phyloP scores from a whole-genome alignment of 768 basidiomycete species.

The Leccinum broughii region DNA sequence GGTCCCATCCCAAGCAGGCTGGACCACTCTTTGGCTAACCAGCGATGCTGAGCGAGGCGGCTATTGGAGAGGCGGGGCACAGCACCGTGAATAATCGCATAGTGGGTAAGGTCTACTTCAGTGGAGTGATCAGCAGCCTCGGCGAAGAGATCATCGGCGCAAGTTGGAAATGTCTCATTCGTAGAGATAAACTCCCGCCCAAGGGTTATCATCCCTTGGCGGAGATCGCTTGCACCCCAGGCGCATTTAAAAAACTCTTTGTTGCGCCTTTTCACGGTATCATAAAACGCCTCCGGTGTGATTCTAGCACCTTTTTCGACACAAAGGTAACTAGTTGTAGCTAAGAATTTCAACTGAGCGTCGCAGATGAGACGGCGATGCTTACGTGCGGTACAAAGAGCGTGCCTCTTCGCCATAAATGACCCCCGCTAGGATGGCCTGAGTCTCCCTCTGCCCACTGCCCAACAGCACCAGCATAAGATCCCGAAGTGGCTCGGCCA shows the following conservation, averaged over 20 bases:
- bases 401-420: neutral
- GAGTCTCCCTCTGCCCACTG: conserved; percentile 5
- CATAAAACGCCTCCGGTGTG: neutral
- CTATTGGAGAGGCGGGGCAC: neutral
- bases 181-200: conserved; percentile 10
- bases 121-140: conserved; percentile 13
- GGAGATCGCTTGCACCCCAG: conserved; percentile 9
- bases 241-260: neutral
- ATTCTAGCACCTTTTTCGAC: neutral
- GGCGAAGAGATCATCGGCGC: conserved; percentile 6
- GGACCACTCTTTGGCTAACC: conserved; percentile 10
- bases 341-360: neutral
- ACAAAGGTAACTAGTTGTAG: neutral
- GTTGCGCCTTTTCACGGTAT: neutral
- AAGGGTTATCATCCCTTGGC: conserved; percentile 8
- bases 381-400: neutral
- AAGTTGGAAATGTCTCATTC: conserved; percentile 5
- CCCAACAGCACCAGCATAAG: neutral
- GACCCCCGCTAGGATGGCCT: conserved; percentile 6
- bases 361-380: neutral
- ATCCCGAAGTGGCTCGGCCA: neutral
- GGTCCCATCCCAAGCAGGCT: neutral
- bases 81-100: neutral
- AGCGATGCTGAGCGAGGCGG: neutral
- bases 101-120: conserved; percentile 4